phyloP scores from a whole-genome alignment of 1,284 basidiomycete species.

The Macrocystidia cucumis region DNA sequence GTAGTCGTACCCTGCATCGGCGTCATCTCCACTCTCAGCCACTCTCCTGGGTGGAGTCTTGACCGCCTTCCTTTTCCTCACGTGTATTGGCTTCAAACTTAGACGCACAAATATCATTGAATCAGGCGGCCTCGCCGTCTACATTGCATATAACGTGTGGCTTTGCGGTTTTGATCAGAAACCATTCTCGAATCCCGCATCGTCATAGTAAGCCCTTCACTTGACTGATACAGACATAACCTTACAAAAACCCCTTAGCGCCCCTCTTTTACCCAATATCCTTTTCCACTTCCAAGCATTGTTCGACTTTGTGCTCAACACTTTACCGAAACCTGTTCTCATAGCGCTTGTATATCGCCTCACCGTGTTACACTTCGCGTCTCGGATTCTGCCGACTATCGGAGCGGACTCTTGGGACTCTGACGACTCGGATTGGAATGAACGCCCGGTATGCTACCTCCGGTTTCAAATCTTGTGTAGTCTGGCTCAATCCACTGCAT shows the following conservation, averaged over 20 bases:
- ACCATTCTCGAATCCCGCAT: conserved; percentile 59
- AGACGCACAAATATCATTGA: conserved; percentile 91
- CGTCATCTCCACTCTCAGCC: conserved; percentile 76
- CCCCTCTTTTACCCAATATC: conserved; percentile 69
- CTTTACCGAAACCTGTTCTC: conserved; percentile 78
- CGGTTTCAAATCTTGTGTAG: conserved; percentile 1
- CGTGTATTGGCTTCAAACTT: conserved; percentile 83
- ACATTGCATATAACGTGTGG: conserved; percentile 84
- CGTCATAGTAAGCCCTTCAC: conserved; percentile 57
- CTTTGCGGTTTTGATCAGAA: conserved; percentile 70
- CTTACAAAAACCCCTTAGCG: conserved; percentile 29
- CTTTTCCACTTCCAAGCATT: conserved; percentile 74
- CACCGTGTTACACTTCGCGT: conserved; percentile 78
- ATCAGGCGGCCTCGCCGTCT: conserved; percentile 79
- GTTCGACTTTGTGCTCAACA: conserved; percentile 73
- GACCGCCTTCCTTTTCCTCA: conserved; percentile 68
- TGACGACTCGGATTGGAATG: conserved; percentile 64
- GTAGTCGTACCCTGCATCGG: conserved; percentile 72
- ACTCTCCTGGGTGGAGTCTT: conserved; percentile 74
- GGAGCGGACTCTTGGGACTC: conserved; percentile 75
- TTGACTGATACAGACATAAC: conserved; percentile 1
- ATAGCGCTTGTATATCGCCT: conserved; percentile 81
- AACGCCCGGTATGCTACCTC: conserved; percentile 51
- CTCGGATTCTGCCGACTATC: conserved; percentile 76
- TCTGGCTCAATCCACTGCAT: conserved; percentile 7